Conservation (phyloP, 306 rosid genomes). For the Trifolium subterraneum region DNA sequence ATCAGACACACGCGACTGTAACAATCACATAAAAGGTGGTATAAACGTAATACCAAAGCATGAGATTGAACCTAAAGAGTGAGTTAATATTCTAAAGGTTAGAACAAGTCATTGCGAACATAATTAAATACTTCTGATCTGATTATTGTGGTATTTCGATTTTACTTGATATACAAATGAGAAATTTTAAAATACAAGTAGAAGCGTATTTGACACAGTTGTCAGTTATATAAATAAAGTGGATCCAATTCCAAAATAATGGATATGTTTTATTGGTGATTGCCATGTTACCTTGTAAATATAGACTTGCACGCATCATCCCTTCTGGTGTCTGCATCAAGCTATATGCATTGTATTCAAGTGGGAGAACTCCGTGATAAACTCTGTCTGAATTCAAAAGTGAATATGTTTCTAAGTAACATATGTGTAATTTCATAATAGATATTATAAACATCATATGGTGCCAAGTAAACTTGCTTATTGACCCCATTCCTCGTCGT, state of each 20-base stretch:
- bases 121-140: not conserved
- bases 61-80: not conserved
- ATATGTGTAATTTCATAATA: slow-evolving; percentile 1
- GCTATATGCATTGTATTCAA: slow-evolving; percentile 7
- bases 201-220: not conserved
- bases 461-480: not conserved
- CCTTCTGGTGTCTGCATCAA: slow-evolving; percentile 2
- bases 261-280: not conserved
- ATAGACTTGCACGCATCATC: not conserved
- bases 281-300: slow-evolving; percentile 3
- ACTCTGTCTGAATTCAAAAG: slow-evolving; percentile 4
- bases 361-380: not conserved
- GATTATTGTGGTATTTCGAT: not conserved
- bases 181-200: slow-evolving; percentile 3
- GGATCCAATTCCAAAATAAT: not conserved
- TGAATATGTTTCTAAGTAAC: slow-evolving; percentile 1
- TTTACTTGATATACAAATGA: not conserved
- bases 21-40: not conserved
- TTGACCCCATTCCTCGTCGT: not conserved
- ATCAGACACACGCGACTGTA: not conserved
- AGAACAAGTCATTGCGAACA: not conserved
- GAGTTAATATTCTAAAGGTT: not conserved
- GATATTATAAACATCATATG: not conserved
- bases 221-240: not conserved
- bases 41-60: not conserved